These are phyloP conservation scores for Trebouxiophyceae sp. DNA, from an alignment of 163 green algal species.

Conservation along the genomic window DNA sequence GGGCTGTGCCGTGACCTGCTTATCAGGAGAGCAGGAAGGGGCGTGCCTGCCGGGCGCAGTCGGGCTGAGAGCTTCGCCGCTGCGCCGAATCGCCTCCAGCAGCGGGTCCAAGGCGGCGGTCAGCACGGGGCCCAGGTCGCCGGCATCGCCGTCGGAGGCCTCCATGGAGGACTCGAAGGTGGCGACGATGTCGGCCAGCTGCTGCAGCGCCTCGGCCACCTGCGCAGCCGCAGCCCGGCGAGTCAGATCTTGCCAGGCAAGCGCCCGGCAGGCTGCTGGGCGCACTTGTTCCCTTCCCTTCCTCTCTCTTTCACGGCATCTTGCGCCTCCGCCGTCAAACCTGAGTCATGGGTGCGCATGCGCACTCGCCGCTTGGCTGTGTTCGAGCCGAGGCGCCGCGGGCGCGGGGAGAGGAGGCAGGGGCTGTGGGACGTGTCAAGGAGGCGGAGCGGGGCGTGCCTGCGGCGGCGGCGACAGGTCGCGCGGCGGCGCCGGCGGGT, in stretches of 20 bases:
- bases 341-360: background rate
- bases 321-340: background rate
- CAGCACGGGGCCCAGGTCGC: conserved; percentile 39
- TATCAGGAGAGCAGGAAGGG: too few relatives aligned
- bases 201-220: conserved; percentile 46
- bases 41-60: conserved; percentile 19
- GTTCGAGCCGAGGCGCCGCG: too few relatives aligned
- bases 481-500: conserved; percentile 51
- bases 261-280: background rate
- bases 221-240: conserved; percentile 11
- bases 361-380: too few relatives aligned
- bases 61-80: conserved; percentile 49
- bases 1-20: too few relatives aligned
- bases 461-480: conserved; percentile 66
- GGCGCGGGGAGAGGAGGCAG: too few relatives aligned
- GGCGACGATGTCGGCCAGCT: conserved; percentile 64
- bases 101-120: conserved; percentile 64
- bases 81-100: conserved; percentile 51
- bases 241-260: background rate
- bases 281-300: conserved; percentile 5
- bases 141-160: conserved; percentile 1
- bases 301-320: background rate
- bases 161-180: conserved; percentile 51
- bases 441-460: conserved; percentile 13
- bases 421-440: background rate